Evolutionary conservation across 495 filamentous ascomycete species (phyloP).

Genomic region (Hypoxylon rickii): DNA sequence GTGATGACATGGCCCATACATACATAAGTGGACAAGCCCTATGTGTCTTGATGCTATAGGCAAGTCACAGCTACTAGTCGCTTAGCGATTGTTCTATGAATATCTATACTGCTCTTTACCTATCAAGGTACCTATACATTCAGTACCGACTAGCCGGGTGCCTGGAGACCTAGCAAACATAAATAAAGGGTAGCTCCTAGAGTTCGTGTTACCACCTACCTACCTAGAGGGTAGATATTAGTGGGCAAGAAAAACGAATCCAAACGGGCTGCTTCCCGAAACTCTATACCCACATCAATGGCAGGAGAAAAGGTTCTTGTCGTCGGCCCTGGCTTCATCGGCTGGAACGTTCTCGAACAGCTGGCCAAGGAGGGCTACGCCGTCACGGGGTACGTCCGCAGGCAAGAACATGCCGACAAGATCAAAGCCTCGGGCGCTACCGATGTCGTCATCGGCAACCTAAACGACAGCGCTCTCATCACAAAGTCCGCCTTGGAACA

Average conservation of each 20-base stretch:
- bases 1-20: too few species aligned
- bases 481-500: slow-evolving; percentile 29
- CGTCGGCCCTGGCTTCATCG: slow-evolving; percentile 49
- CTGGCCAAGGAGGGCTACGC: slow-evolving; percentile 40
- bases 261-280: too few species aligned
- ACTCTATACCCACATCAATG: slow-evolving; percentile 4
- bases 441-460: slow-evolving; percentile 36
- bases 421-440: slow-evolving; percentile 25
- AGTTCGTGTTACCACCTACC: too few species aligned
- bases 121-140: too few species aligned
- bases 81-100: too few species aligned
- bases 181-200: too few species aligned
- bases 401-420: slow-evolving; percentile 31
- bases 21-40: too few species aligned
- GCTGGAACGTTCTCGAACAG: slow-evolving; percentile 44
- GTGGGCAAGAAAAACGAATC: neutral
- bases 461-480: slow-evolving; percentile 35
- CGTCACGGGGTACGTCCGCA: slow-evolving; percentile 42
- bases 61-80: too few species aligned
- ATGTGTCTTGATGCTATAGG: too few species aligned
- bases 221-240: neutral
- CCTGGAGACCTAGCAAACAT: too few species aligned
- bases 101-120: too few species aligned
- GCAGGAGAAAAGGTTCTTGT: slow-evolving; percentile 41
- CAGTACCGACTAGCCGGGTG: too few species aligned